Percentiles rank a stretch among this genome's conserved stretches.
Evolutionary conservation across 805 yeast genomes (phyloP).

Genomic region (Sungouiozyma intestinalis): DNA sequence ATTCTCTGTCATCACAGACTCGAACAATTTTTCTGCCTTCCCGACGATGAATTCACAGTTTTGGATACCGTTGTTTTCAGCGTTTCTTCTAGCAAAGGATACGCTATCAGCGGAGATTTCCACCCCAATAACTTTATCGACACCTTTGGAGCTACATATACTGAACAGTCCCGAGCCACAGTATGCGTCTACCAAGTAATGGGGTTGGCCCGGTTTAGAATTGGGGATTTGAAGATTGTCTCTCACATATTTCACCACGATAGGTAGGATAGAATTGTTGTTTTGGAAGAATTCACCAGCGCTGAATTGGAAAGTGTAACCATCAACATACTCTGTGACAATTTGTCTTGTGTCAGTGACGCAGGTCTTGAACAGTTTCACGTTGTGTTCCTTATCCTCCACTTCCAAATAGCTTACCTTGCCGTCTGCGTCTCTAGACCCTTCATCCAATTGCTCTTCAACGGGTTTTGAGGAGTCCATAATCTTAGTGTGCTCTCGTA

Average conservation of each 20-base stretch:
- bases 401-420: slow-evolving; percentile 32
- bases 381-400: slow-evolving; percentile 21
- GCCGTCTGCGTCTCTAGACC: slow-evolving; percentile 34
- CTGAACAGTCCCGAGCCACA: slow-evolving; percentile 95
- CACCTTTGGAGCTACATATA: slow-evolving; percentile 71
- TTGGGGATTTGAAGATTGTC: slow-evolving; percentile 45
- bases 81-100: slow-evolving; percentile 75
- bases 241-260: slow-evolving; percentile 72
- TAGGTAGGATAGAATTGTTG: slow-evolving; percentile 81
- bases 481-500: slow-evolving; percentile 64
- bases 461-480: slow-evolving; percentile 18
- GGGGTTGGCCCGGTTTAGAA: slow-evolving; percentile 37
- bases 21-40: slow-evolving; percentile 84
- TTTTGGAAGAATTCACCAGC: slow-evolving; percentile 97
- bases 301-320: slow-evolving; percentile 71
- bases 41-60: slow-evolving; percentile 85
- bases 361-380: slow-evolving; percentile 49
- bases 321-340: slow-evolving; percentile 67
- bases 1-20: slow-evolving; percentile 62
- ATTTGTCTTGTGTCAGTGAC: slow-evolving; percentile 70
- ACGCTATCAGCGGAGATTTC: slow-evolving; percentile 90
- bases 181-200: slow-evolving; percentile 83
- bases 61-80: slow-evolving; percentile 57
- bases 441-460: slow-evolving; percentile 32
- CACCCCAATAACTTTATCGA: slow-evolving; percentile 83